Evolutionary conservation across 257 asterid genomes (phyloP).

Genomic region (Salvia miltiorrhiza): DNA sequence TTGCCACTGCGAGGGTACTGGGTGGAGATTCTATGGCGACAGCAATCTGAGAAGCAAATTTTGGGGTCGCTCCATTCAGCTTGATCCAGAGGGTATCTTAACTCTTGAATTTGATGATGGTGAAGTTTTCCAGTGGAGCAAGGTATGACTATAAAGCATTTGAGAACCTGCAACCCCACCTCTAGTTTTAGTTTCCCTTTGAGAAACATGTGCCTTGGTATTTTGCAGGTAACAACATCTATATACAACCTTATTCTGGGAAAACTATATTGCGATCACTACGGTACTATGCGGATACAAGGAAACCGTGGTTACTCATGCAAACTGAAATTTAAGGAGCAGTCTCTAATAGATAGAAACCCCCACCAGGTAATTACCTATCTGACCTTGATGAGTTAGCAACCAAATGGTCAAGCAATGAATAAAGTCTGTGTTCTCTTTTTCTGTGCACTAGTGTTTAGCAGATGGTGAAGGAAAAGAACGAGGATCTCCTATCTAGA

Average conservation of each 20-base stretch:
- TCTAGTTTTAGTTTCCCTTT: background rate
- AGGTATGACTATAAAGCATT: conserved; percentile 42
- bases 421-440: background rate
- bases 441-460: background rate
- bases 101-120: conserved; percentile 97
- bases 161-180: background rate
- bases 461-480: background rate
- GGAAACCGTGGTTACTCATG: conserved; percentile 74
- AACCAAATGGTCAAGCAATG: background rate
- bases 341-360: conserved; percentile 85
- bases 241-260: conserved; percentile 98
- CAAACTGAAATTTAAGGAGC: conserved; percentile 94
- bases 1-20: conserved; percentile 94
- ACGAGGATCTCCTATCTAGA: background rate
- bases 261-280: conserved; percentile 87
- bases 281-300: conserved; percentile 92
- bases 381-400: conserved; percentile 8
- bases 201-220: conserved; percentile 6
- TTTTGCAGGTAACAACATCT: conserved; percentile 82
- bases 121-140: conserved; percentile 86
- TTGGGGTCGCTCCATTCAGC: conserved; percentile 99
- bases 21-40: conserved; percentile 93
- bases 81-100: conserved; percentile 86
- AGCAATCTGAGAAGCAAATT: conserved; percentile 95
- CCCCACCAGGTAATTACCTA: conserved; percentile 68